Base-by-base conservation (phyloP, 202 grass and related monocot species). In the Setaria italica region DNA sequence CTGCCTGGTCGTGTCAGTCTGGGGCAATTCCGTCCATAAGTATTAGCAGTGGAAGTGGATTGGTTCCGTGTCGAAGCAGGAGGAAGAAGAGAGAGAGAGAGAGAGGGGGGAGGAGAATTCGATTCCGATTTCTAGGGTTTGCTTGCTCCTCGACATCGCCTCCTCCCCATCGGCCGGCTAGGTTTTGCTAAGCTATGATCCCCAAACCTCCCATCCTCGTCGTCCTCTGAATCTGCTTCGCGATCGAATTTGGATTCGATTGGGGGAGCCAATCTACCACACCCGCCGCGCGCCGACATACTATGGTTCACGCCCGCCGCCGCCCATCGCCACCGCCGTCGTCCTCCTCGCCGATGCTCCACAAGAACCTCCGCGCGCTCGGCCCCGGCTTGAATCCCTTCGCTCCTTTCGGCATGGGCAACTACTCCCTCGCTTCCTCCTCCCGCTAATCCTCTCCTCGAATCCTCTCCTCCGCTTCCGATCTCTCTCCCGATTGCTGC, bases 341-440 rank as follows among this genome's bases (percentile, higher is more conserved):
- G 10, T 81, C 78, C 11, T 81, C 78, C 11, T 72, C 73, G 85
- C 92, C 87, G 72, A 91, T 89, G 86, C 84, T 91, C 73, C 86
- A 69, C 16, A 89, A 85, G 76, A 95, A 92, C 71, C 89, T 89
- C 56, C 91, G 91, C 71, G 93, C 77, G 62, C 88, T 98, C 79
- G 91, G 93, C 59, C 96, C 93, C 25, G 93, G 93, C 5, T 81
- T 98, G 86, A 98, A 98, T 94, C 96, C 96, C 66, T 98, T 95
- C 4, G 91, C 93, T 8, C 93, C 93, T 66, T 72, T 78, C 66
- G 89, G 93, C 89, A 98, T 98, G 93, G 93, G 93, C 42, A 98
- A 98, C 90, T 95, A 98, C 88, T 84, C 86, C 83, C 78, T 63
- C 29, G 25, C 16, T 20, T 54, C 59, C 1, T 79, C 58, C 60